These are phyloP conservation scores for Albatrellus ellisii DNA, from an alignment of 768 basidiomycete species.

Conservation along the genomic window DNA sequence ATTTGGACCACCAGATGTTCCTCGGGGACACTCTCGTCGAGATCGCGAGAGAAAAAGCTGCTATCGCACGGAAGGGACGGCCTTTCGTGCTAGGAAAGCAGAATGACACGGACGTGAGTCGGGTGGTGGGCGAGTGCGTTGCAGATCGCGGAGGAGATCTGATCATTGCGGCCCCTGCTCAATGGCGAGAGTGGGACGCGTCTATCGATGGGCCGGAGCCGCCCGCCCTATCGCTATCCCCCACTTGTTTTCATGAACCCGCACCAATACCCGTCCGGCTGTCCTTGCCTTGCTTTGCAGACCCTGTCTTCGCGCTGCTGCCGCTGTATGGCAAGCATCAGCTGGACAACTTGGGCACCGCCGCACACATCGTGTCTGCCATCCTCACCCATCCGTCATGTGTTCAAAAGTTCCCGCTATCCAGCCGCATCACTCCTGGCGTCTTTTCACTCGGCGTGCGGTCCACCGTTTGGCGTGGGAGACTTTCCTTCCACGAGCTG, in stretches of 20 bases:
- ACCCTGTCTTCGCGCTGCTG: slow-evolving; percentile 35
- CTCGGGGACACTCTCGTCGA: slow-evolving; percentile 62
- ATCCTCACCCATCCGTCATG: slow-evolving; percentile 31
- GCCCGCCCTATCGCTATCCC: slow-evolving; percentile 20
- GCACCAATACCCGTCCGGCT: slow-evolving; percentile 30
- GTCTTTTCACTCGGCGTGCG: slow-evolving; percentile 45
- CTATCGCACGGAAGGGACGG: slow-evolving; percentile 51
- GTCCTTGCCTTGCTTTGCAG: slow-evolving; percentile 29
- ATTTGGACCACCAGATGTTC: slow-evolving; percentile 88
- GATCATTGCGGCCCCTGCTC: slow-evolving; percentile 20
- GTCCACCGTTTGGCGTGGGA: slow-evolving; percentile 62
- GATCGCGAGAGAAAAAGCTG: slow-evolving; percentile 77
- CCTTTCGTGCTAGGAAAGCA: slow-evolving; percentile 62
- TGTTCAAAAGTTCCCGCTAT: slow-evolving; percentile 11
- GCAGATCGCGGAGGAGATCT: slow-evolving; percentile 27
- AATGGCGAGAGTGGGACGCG: slow-evolving; percentile 22
- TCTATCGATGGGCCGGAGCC: slow-evolving; percentile 22
- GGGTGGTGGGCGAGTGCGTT: slow-evolving; percentile 31
- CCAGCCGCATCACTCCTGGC: slow-evolving; percentile 30
- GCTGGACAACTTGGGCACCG: slow-evolving; percentile 66
- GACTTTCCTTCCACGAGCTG: slow-evolving; percentile 57
- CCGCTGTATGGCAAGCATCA: slow-evolving; percentile 78
- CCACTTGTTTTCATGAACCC: slow-evolving; percentile 21
- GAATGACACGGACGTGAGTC: slow-evolving; percentile 33
- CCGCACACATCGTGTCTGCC: slow-evolving; percentile 46